phyloP scores from a whole-genome alignment of 164 flowering plant genomes.

The Liquidambar formosana region DNA sequence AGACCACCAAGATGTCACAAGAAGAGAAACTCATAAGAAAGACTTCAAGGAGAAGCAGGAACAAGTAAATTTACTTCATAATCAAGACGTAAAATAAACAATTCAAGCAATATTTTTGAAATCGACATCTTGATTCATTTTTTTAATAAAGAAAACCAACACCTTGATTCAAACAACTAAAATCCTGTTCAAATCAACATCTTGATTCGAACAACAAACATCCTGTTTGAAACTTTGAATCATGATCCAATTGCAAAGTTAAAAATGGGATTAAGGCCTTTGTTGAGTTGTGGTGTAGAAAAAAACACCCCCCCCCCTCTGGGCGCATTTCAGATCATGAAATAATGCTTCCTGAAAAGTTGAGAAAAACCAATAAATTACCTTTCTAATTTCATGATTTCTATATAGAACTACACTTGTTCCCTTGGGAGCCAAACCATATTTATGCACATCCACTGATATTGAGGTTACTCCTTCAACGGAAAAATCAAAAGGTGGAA shows the following conservation, averaged over 20 bases:
- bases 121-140: not conserved
- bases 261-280: too few relatives aligned
- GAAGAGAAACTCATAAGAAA: constrained; percentile 11
- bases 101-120: constrained; percentile 1
- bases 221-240: too few relatives aligned
- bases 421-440: constrained; percentile 99
- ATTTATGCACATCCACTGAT: constrained; percentile 94
- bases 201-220: too few relatives aligned
- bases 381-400: constrained; percentile 90
- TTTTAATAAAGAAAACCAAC: too few relatives aligned
- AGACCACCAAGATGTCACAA: constrained; percentile 14
- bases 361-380: constrained; percentile 15
- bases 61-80: not conserved
- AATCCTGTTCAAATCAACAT: too few relatives aligned
- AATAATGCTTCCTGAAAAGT: not conserved
- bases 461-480: constrained; percentile 94
- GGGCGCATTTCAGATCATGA: not conserved
- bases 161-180: too few relatives aligned
- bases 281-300: too few relatives aligned
- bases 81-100: not conserved
- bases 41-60: not conserved
- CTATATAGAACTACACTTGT: constrained; percentile 88
- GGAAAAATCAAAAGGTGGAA: constrained; percentile 88
- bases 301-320: too few relatives aligned
- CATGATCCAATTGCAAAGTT: too few relatives aligned